These are phyloP conservation scores for Apiospora pterosperma DNA, from an alignment of 2,329 filamentous ascomycete genomes.

Conservation along the genomic window DNA sequence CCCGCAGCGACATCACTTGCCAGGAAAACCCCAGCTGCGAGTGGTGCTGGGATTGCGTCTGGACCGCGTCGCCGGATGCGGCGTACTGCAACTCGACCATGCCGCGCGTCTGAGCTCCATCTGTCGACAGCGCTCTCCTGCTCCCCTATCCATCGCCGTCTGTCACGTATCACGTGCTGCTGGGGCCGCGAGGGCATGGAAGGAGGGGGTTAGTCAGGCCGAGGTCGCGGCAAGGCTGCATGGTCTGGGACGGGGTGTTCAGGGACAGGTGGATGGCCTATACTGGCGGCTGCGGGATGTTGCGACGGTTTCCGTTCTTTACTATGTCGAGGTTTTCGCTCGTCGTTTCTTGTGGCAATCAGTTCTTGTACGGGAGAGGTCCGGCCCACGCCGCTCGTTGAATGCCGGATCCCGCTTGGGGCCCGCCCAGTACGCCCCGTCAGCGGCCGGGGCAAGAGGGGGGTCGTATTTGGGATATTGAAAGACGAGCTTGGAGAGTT, in stretches of 20 bases:
- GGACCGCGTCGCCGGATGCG: neutral
- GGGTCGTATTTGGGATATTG: neutral
- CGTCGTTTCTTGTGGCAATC: too few relatives aligned
- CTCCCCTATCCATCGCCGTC: neutral
- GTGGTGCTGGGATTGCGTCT: conserved; percentile 20
- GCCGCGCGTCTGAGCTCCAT: neutral
- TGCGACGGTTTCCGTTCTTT: neutral
- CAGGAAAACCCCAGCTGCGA: conserved; percentile 23
- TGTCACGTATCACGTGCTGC: too few relatives aligned
- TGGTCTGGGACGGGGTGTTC: too few relatives aligned
- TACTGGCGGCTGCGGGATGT: too few relatives aligned
- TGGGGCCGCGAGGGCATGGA: neutral
- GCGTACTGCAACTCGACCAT: conserved; percentile 2
- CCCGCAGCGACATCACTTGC: conserved; percentile 22
- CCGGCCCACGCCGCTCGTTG: neutral
- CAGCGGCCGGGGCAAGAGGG: neutral
- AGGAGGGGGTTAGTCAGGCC: neutral
- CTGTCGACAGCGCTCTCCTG: neutral
- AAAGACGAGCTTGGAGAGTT: neutral
- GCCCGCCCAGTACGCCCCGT: neutral
- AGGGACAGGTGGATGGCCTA: too few relatives aligned
- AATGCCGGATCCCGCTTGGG: neutral
- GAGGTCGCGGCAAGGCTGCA: neutral
- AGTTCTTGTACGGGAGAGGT: too few relatives aligned
- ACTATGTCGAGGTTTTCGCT: neutral